A percentile compares a stretch with the other conserved stretches of the same genome.
phyloP scores from a whole-genome alignment of 257 asterid species.

The Ajuga chamaepitys region DNA sequence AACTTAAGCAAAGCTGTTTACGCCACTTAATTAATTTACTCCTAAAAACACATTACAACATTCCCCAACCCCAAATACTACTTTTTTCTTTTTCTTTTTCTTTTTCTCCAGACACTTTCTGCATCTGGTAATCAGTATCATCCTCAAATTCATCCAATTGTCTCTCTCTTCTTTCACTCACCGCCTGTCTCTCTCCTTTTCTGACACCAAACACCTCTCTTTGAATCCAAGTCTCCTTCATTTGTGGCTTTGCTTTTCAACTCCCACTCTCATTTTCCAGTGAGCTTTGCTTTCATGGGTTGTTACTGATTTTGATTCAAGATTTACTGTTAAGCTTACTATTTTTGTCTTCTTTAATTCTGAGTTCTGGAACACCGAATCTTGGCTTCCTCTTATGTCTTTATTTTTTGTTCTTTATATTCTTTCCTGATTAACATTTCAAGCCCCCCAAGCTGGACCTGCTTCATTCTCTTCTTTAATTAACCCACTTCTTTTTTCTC shows the following conservation, averaged over 20 bases:
- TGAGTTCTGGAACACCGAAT: conserved; percentile 10
- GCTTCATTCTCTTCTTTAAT: conserved; percentile 9
- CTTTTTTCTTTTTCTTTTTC: not conserved
- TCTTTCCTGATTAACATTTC: conserved; percentile 10
- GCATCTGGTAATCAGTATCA: conserved; percentile 3
- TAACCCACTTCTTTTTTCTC: conserved; percentile 15
- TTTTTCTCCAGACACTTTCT: conserved; percentile 14
- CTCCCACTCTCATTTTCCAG: conserved; percentile 27
- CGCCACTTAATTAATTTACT: conserved; percentile 7
- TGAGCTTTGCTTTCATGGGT: conserved; percentile 35
- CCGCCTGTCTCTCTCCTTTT: conserved; percentile 20
- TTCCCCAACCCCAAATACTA: not conserved
- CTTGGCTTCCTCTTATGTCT: conserved; percentile 19
- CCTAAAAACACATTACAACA: too few species aligned
- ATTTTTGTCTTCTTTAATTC: conserved; percentile 12
- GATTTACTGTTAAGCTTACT: conserved; percentile 35
- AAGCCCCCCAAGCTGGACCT: not conserved
- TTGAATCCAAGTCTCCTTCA: conserved; percentile 55
- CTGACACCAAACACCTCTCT: conserved; percentile 65
- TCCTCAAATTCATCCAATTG: conserved; percentile 3
- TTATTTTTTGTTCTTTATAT: conserved; percentile 13
- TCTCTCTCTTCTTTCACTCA: not conserved
- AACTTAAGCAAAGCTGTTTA: conserved; percentile 18
- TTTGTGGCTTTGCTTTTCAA: conserved; percentile 15
- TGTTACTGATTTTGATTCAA: conserved; percentile 47